Evolutionary conservation across 129 eudicot species (phyloP).

Genomic region (Helichrysum umbraculigerum): DNA sequence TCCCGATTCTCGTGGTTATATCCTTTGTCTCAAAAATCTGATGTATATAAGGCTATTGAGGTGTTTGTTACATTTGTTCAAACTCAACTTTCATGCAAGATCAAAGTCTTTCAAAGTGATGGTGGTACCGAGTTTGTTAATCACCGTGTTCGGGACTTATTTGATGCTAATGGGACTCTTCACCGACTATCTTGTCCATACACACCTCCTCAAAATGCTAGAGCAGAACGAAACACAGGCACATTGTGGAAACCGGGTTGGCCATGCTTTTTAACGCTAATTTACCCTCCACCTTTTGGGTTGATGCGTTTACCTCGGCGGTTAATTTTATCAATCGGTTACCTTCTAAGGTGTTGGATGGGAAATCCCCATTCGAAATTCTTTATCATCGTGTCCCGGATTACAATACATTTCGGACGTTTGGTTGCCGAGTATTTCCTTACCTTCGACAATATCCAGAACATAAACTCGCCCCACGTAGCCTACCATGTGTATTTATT

Average conservation of each 20-base stretch:
- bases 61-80: conserved; percentile 8
- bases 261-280: conserved; percentile 2
- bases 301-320: conserved; percentile 13
- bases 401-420: neutral
- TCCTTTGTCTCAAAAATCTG: conserved; percentile 9
- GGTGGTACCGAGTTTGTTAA: too few species aligned
- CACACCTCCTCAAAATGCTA: too few species aligned
- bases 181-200: neutral
- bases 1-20: conserved; percentile 1
- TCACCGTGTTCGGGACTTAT: neutral
- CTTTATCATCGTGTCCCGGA: neutral
- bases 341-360: neutral
- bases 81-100: too few species aligned
- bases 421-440: conserved; percentile 1
- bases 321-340: conserved; percentile 12
- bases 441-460: neutral
- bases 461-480: neutral
- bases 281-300: neutral
- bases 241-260: neutral
- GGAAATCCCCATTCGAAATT: conserved; percentile 18
- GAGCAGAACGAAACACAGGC: too few species aligned
- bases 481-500: conserved; percentile 1
- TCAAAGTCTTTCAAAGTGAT: too few species aligned
- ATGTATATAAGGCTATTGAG: conserved; percentile 16
- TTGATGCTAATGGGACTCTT: conserved; percentile 17